These are phyloP conservation scores for Rachicladosporium sp. DNA, from an alignment of 2,329 filamentous ascomycete genomes.

Conservation along the genomic window DNA sequence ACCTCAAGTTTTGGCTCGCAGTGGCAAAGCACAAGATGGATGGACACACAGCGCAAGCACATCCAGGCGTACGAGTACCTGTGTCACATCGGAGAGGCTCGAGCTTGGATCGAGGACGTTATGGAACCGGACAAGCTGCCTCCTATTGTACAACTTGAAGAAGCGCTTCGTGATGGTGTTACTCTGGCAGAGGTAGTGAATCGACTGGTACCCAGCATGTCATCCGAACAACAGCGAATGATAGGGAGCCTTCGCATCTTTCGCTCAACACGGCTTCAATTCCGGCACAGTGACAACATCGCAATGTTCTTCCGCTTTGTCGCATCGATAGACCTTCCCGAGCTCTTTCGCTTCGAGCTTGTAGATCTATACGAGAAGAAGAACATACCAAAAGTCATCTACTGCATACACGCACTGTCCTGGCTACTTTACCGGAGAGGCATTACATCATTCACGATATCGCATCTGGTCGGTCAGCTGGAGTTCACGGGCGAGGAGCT, in stretches of 20 bases:
- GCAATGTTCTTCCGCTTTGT: constrained; percentile 90
- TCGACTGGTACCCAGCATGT: constrained; percentile 64
- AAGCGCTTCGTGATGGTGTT: constrained; percentile 82
- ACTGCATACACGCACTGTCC: constrained; percentile 93
- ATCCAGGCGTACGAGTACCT: constrained; percentile 96
- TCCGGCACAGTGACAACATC: constrained; percentile 94
- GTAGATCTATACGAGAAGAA: not conserved
- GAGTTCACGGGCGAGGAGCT: constrained; percentile 97
- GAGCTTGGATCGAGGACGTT: constrained; percentile 96
- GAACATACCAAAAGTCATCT: constrained; percentile 53
- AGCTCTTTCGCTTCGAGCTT: constrained; percentile 82
- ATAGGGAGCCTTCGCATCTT: constrained; percentile 55
- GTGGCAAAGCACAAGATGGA: constrained; percentile 77
- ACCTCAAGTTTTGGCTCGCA: constrained; percentile 21
- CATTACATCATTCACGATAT: constrained; percentile 89
- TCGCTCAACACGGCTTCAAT: constrained; percentile 72
- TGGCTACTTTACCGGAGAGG: constrained; percentile 93
- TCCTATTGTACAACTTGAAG: constrained; percentile 85
- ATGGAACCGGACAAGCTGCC: constrained; percentile 67
- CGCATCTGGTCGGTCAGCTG: constrained; percentile 88
- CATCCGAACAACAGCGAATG: constrained; percentile 32
- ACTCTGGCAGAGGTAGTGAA: constrained; percentile 91
- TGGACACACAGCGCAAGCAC: constrained; percentile 97
- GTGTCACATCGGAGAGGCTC: constrained; percentile 96
- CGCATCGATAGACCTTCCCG: constrained; percentile 80